Percentiles rank a stretch among this genome's conserved stretches.
Evolutionary conservation across 306 rosid genomes (phyloP).

Genomic region (Cucurbita ficifolia): DNA sequence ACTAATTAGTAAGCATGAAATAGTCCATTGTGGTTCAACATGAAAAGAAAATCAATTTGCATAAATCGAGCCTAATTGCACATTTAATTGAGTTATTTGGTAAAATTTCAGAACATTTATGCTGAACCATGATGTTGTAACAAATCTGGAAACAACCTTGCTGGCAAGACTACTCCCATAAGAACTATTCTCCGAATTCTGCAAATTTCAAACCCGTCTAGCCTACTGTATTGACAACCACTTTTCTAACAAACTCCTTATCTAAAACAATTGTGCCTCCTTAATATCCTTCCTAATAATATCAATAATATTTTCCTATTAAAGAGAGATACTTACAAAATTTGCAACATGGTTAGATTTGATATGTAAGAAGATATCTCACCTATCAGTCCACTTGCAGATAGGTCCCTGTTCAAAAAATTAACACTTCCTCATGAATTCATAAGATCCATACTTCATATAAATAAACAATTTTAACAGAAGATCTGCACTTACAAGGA

Average conservation of each 20-base stretch:
- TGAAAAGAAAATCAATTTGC: too few species aligned
- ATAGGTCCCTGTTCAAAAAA: conserved; percentile 25
- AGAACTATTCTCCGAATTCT: neutral
- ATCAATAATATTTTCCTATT: neutral
- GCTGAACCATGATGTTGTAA: too few species aligned
- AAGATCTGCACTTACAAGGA: conserved; percentile 17
- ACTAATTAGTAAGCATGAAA: too few species aligned
- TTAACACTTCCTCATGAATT: neutral
- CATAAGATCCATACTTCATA: neutral
- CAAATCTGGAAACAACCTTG: too few species aligned
- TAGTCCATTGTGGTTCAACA: too few species aligned
- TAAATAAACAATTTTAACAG: neutral
- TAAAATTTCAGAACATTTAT: too few species aligned
- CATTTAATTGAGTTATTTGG: too few species aligned
- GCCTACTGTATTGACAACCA: neutral
- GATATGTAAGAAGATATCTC: conserved; percentile 21
- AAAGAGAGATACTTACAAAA: conserved; percentile 24
- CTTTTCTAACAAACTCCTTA: neutral
- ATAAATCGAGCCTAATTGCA: too few species aligned
- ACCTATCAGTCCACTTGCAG: conserved; percentile 27
- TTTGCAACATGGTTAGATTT: conserved; percentile 20
- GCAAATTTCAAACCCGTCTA: neutral
- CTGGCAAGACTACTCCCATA: neutral
- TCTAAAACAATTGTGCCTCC: neutral
- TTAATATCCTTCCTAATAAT: neutral